Evolutionary conservation across 2,329 filamentous ascomycete genomes (phyloP).

Genomic region (Fusarium annulatum): DNA sequence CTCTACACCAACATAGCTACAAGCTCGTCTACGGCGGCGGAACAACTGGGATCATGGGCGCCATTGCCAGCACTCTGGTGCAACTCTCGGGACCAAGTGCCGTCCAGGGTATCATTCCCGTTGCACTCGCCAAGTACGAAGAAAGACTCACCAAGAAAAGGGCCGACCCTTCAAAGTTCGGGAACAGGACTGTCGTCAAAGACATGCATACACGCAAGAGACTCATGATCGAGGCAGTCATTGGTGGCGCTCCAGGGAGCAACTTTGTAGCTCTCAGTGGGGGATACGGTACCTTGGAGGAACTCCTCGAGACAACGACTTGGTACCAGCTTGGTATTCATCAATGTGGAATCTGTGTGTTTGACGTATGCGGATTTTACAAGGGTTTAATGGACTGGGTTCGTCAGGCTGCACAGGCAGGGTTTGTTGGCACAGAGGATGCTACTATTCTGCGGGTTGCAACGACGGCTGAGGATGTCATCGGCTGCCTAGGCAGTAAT

Average conservation of each 20-base stretch:
- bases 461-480: not conserved
- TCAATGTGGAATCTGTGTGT: not conserved
- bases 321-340: not conserved
- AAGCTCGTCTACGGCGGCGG: not conserved
- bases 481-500: fast-evolving
- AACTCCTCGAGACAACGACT: not conserved
- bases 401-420: not conserved
- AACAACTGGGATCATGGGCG: not conserved
- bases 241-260: not conserved
- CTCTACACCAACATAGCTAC: not conserved
- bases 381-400: not conserved
- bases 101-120: not conserved
- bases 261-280: not conserved
- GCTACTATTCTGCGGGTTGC: not conserved
- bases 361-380: not conserved
- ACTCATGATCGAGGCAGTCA: not conserved
- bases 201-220: not conserved
- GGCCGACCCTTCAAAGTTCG: not conserved
- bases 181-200: not conserved
- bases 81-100: not conserved
- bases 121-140: not conserved
- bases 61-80: not conserved
- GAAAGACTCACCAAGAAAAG: not conserved
- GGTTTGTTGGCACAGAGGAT: not conserved
- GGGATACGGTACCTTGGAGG: not conserved